These are phyloP conservation scores for Pythium myriotylum DNA, from an alignment of 352 stramenopile species.

Conservation along the genomic window DNA sequence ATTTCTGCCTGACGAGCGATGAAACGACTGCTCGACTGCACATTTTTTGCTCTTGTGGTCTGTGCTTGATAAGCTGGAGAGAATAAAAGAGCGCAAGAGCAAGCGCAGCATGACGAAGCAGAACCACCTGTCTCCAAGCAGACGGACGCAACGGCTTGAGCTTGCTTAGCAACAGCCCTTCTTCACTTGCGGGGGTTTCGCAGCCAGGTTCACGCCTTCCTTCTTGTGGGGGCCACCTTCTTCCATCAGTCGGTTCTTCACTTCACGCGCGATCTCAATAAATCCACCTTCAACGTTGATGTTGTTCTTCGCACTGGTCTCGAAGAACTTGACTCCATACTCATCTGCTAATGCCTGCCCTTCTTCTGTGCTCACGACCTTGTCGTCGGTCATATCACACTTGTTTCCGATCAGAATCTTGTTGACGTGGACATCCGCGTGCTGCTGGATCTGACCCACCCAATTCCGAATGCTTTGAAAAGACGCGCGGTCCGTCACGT, in stretches of 20 bases:
- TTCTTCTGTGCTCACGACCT: constrained; percentile 95
- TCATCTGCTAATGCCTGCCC: constrained; percentile 93
- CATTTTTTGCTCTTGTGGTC: constrained; percentile 7
- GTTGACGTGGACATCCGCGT: constrained; percentile 99
- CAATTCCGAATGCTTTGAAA: constrained; percentile 98
- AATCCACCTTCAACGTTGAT: constrained; percentile 94
- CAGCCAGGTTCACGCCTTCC: constrained; percentile 78
- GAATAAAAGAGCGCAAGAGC: constrained; percentile 8
- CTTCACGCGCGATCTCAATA: constrained; percentile 88
- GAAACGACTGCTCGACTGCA: constrained; percentile 3
- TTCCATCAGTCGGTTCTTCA: constrained; percentile 90
- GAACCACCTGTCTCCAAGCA: constrained; percentile 1
- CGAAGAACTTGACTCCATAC: constrained; percentile 96
- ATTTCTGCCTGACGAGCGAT: constrained; percentile 24
- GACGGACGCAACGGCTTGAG: no score
- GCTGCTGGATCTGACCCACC: constrained; percentile 97
- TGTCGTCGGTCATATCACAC: constrained; percentile 98
- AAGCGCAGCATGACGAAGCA: background rate
- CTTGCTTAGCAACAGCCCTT: constrained; percentile 83
- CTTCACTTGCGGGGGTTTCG: constrained; percentile 74
- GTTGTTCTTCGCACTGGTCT: constrained; percentile 96
- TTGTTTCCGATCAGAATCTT: constrained; percentile 99
- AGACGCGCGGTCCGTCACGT: constrained; percentile 96
- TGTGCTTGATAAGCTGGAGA: background rate
- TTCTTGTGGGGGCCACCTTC: constrained; percentile 88